Percentiles rank a stretch among this genome's conserved stretches.
Evolutionary conservation across 495 filamentous ascomycete genomes (phyloP).

Genomic region (Aspergillus biplanus): DNA sequence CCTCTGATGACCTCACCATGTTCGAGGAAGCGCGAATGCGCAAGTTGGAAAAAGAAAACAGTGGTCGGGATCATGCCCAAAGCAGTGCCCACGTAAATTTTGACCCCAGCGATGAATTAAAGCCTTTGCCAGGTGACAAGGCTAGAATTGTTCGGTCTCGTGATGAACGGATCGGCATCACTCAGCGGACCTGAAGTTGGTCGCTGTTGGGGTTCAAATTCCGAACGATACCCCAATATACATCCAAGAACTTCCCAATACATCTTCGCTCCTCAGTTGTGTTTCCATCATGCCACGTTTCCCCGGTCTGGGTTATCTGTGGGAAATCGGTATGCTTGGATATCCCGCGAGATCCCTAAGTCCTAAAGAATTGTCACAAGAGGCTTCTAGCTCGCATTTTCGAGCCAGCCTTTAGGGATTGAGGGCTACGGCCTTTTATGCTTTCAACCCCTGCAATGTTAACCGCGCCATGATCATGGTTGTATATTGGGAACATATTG

Average conservation of each 20-base stretch:
- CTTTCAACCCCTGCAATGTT: too few species aligned
- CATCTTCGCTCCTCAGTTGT: too few species aligned
- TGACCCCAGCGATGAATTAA: slow-evolving; percentile 63
- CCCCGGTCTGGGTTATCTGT: too few species aligned
- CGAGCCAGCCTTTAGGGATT: too few species aligned
- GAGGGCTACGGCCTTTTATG: too few species aligned
- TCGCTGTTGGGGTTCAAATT: neutral
- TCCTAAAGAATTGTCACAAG: too few species aligned
- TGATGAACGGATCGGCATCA: slow-evolving; percentile 54
- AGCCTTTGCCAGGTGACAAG: slow-evolving; percentile 58
- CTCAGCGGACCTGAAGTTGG: slow-evolving; percentile 33
- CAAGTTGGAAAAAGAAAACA: slow-evolving; percentile 35
- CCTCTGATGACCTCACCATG: slow-evolving; percentile 73
- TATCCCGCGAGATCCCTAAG: too few species aligned
- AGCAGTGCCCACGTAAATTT: slow-evolving; percentile 31
- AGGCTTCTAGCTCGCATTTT: too few species aligned
- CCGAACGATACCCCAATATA: neutral
- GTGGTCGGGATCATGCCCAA: slow-evolving; percentile 25
- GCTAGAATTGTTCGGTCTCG: slow-evolving; percentile 51
- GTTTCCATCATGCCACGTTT: too few species aligned
- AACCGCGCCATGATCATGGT: too few species aligned
- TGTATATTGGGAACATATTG: too few species aligned
- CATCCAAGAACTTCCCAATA: neutral
- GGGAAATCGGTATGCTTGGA: too few species aligned
- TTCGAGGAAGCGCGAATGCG: slow-evolving; percentile 67